A percentile compares a stretch with the other conserved stretches of the same genome.
phyloP scores from a whole-genome alignment of 805 yeast species.

The Saturnispora zaruensis region DNA sequence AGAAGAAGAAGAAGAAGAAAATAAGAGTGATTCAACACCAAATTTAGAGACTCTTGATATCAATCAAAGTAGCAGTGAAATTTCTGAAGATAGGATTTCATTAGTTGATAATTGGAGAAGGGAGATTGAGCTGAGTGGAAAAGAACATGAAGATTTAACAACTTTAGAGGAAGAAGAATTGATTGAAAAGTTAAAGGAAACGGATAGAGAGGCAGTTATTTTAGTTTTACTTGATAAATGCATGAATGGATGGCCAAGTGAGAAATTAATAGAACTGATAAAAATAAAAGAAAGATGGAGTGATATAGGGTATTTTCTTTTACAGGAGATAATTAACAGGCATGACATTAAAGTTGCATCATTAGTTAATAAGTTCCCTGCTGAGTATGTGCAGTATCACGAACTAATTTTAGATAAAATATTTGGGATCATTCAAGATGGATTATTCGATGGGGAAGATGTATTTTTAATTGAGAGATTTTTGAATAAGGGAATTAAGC shows the following conservation, averaged over 20 bases:
- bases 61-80: slow-evolving; percentile 4
- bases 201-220: not conserved
- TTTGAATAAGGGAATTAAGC: slow-evolving; percentile 1
- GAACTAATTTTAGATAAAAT: slow-evolving; percentile 8
- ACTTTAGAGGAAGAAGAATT: not conserved
- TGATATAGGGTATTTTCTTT: slow-evolving; percentile 1
- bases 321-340: slow-evolving; percentile 5
- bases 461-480: slow-evolving; percentile 12
- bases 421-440: not conserved
- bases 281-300: not conserved
- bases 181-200: not conserved
- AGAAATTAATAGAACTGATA: not conserved
- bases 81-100: not conserved
- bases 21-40: slow-evolving; percentile 14
- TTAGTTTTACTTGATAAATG: not conserved
- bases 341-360: not conserved
- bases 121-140: not conserved
- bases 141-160: slow-evolving; percentile 1
- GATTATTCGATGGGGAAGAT: slow-evolving; percentile 10
- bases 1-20: slow-evolving; percentile 4
- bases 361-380: not conserved
- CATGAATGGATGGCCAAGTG: not conserved
- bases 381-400: slow-evolving; percentile 1
- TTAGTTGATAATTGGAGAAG: slow-evolving; percentile 4
- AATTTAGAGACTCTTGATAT: slow-evolving; percentile 13